phyloP scores from a whole-genome alignment of 1,284 basidiomycete species.

The Laetiporus sulphureus region DNA sequence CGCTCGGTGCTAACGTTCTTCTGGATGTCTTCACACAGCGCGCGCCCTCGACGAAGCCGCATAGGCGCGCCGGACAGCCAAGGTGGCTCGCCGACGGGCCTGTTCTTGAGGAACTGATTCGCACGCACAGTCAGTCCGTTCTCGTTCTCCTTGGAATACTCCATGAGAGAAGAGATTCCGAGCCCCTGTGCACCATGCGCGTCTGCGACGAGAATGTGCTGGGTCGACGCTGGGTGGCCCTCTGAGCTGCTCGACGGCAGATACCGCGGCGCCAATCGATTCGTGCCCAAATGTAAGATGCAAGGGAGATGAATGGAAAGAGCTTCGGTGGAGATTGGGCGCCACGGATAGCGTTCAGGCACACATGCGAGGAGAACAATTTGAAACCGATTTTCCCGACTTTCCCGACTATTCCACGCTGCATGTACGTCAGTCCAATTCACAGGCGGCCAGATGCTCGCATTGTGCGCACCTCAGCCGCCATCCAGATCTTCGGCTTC shows the following conservation, averaged over 20 bases:
- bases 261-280: slow-evolving; percentile 23
- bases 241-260: slow-evolving; percentile 23
- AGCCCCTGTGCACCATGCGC: slow-evolving; percentile 20
- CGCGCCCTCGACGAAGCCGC: slow-evolving; percentile 23
- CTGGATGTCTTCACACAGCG: slow-evolving; percentile 20
- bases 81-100: slow-evolving; percentile 25
- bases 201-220: slow-evolving; percentile 31
- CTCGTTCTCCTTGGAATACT: slow-evolving; percentile 21
- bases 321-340: slow-evolving; percentile 22
- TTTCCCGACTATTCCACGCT: slow-evolving; percentile 25
- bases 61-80: slow-evolving; percentile 27
- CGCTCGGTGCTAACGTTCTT: slow-evolving; percentile 9
- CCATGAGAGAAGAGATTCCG: slow-evolving; percentile 27
- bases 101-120: slow-evolving; percentile 31
- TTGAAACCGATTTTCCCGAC: slow-evolving; percentile 35
- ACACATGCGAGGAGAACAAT: slow-evolving; percentile 28
- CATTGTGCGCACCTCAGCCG: slow-evolving; percentile 23
- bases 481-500: slow-evolving; percentile 31
- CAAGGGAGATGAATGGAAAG: slow-evolving; percentile 30
- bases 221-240: slow-evolving; percentile 28
- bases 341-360: slow-evolving; percentile 31
- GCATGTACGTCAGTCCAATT: neutral
- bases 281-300: slow-evolving; percentile 28
- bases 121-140: slow-evolving; percentile 28
- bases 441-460: neutral